Evolutionary conservation across 768 basidiomycete genomes (phyloP), one percentile per base, ranked within the genome.

Genomic region (Coprinopsis sp.): DNA sequence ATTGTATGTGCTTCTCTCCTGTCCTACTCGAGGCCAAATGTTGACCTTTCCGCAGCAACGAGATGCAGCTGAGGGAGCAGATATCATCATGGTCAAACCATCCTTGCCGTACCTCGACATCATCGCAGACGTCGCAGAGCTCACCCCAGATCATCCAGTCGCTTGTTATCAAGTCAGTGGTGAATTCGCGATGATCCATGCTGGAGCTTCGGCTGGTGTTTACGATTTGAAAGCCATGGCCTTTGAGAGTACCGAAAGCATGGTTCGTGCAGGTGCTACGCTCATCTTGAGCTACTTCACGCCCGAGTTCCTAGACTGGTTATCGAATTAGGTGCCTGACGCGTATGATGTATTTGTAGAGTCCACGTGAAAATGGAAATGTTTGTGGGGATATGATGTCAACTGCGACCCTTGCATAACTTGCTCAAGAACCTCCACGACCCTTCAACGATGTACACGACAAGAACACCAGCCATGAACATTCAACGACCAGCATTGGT

Each of bases 1-100:
- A 88, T 99, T 44, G 91, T 96, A 59, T 54, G 89, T 73, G 6
- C 23, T 34, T 28, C n/a, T 21, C 4, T 24, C 33, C 24, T 30
- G 22, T 36, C 23, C 1, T 30, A 43, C 16, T 29, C 6, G 6
- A 7, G 39, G 18, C 23, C 19, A 37, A 33, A 50, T 45, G 37
- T 46, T 49, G n/a, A 18, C 46, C 37, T 24, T 46, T 8, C 16
- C 23, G 30, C 58, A 97, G 94, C 72, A 81, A 74, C 87, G 96
- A 29, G 96, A 99, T 63, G 74, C 78, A 0, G 67, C 60, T 7
- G 96, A 98, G 70, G 96, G 96, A 16, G 96, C 96, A 14, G 96
- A 99, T 61, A 90, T 99, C 58, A 82, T 99, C 62, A 98, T 99
- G 94, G 92, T 99, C 62, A 99, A 99, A 62, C 96, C 96, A 16